Percentiles rank a stretch among this genome's conserved stretches.
phyloP scores from a whole-genome alignment of 1,284 basidiomycete genomes.

The Melampsora americana region DNA sequence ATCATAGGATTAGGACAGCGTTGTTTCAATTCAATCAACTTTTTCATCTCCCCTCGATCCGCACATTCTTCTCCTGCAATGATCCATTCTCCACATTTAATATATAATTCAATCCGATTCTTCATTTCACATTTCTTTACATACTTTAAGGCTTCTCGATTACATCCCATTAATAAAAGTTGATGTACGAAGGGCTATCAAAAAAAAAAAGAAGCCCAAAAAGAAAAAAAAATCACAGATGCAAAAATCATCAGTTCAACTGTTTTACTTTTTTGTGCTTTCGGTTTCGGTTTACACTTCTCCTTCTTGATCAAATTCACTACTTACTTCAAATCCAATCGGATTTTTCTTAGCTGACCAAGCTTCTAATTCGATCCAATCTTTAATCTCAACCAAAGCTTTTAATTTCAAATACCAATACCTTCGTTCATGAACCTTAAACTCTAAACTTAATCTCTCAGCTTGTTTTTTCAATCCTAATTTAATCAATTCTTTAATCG shows the following conservation, averaged over 20 bases:
- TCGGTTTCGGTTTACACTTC: no score
- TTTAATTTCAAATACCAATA: slow-evolving; percentile 90
- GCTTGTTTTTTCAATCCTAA: slow-evolving; percentile 78
- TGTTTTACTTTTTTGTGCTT: no score
- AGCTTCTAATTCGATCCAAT: slow-evolving; percentile 77
- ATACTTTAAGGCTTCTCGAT: slow-evolving; percentile 69
- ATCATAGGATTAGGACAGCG: slow-evolving; percentile 29
- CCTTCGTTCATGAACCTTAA: slow-evolving; percentile 81
- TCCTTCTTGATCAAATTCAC: not conserved
- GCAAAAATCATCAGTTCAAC: no score
- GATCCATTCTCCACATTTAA: slow-evolving; percentile 81
- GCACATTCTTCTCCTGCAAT: slow-evolving; percentile 81
- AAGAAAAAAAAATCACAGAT: no score
- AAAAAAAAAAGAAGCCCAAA: no score
- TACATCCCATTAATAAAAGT: slow-evolving; percentile 67
- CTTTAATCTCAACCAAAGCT: slow-evolving; percentile 68
- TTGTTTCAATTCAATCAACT: slow-evolving; percentile 55
- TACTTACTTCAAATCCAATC: slow-evolving; percentile 70
- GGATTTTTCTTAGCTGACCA: slow-evolving; percentile 85
- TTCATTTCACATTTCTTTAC: slow-evolving; percentile 77
- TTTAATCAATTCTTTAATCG: slow-evolving; percentile 69
- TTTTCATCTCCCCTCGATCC: slow-evolving; percentile 73
- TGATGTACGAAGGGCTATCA: slow-evolving; percentile 76
- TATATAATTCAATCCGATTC: slow-evolving; percentile 77
- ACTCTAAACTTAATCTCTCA: slow-evolving; percentile 78